Base-by-base conservation (phyloP, 176 grass and related monocot genomes). In the Avena atlantica region DNA sequence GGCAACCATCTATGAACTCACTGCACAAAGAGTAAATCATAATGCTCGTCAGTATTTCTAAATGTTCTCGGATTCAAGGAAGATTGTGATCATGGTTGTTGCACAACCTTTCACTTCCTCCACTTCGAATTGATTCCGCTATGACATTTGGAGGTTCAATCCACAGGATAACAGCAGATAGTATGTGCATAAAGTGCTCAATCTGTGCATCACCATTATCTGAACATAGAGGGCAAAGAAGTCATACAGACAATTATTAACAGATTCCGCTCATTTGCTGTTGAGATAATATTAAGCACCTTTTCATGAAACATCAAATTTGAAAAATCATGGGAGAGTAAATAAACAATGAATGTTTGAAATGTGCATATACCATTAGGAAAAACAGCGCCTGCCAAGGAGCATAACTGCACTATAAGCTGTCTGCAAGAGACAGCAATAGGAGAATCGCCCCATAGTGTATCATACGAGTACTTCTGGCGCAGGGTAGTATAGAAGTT, bases 1-100 rank as follows among this genome's bases (percentile, higher is more conserved):
- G 94, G 72, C 94, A 98, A 81, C 94, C 94, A 91, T 98, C 97
- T 85, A 98, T 86, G 37, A 98, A 94, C 89, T 98, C 97, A 93
- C 97, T 98, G 83, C 66, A 79, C 78, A 83, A 84, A 67, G 25
- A 64, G 40, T 71, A 24, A 75, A 91, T 67, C 58, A 78, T 74
- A 89, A 79, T 36, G n/a, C 52, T n/a, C 77, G 84, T 91, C 55
- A 89, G 74, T 69, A 91, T 86, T 84, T 81, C 13, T 80, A 56
- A 86, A 83, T 1, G 61, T 45, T 2, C 76, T 81, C 21, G 20
- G 16, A 25, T 61, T 81, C 21, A 84, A 87, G 48, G 63, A 89
- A 78, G 49, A 80, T 67, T 21, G 61, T 19, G 88, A 85, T 67
- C 27, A 78, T 64, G 59, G 64, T 81, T 88, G 45, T 69, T 91